Evolutionary conservation across 1,284 basidiomycete genomes (phyloP).

Genomic region (Pyrrhoderma noxium): DNA sequence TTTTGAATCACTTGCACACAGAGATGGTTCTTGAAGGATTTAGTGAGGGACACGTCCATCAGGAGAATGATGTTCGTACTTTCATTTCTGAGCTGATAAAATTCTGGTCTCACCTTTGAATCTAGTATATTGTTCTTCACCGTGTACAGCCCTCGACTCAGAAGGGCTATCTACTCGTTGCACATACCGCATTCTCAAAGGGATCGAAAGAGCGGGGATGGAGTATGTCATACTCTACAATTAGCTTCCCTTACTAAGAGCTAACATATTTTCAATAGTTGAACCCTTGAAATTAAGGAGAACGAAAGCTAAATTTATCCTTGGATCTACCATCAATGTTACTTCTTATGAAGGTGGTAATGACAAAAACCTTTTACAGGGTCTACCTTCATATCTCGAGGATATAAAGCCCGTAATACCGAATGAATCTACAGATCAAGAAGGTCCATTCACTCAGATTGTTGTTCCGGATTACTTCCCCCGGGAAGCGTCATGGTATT

Average conservation of each 20-base stretch:
- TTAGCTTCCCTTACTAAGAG: neutral
- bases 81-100: neutral
- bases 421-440: constrained; percentile 51
- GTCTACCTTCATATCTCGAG: constrained; percentile 67
- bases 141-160: constrained; percentile 87
- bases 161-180: constrained; percentile 85
- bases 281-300: constrained; percentile 76
- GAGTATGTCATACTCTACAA: constrained; percentile 40
- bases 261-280: constrained; percentile 39
- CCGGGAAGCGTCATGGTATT: constrained; percentile 91
- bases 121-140: constrained; percentile 84
- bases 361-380: constrained; percentile 57
- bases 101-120: constrained; percentile 5
- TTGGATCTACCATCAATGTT: constrained; percentile 71
- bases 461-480: constrained; percentile 77
- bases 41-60: constrained; percentile 89
- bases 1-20: constrained; percentile 80
- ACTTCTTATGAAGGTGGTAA: constrained; percentile 47
- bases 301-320: constrained; percentile 72
- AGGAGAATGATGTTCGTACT: constrained; percentile 80
- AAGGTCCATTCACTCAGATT: constrained; percentile 73
- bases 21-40: constrained; percentile 83
- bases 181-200: constrained; percentile 82
- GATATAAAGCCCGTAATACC: constrained; percentile 50
- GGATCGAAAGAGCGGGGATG: constrained; percentile 72